Evolutionary conservation across 169 alveolate species (phyloP), one percentile per base, ranked within the genome.

Genomic region (Plasmodium falciparum): DNA sequence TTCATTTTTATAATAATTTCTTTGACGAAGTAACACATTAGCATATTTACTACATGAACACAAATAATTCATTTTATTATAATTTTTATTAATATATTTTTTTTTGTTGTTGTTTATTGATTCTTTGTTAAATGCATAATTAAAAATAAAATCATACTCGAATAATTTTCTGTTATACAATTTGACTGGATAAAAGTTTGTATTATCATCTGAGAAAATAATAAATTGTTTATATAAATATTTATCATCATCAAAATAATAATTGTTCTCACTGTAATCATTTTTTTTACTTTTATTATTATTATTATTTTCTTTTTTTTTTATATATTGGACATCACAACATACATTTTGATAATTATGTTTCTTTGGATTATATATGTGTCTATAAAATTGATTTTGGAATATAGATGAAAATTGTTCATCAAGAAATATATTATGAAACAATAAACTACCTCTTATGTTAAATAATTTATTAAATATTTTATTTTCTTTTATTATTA

Each of bases 111-210:
- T 11, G 3, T 5, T 33, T 8, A 12, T 15, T 6, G 33, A 29
- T 67, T 49, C 24, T n/a, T 15, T 20, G 9, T 50, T 29, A 58
- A 24, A 45, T 52, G 13, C 2, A 24, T 2, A 9, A 54, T 56
- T 26, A 71, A 39, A 63, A 9, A 50, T n/a, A 13, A 66, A 67
- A 9, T 80, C 90, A 43, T 80, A 80, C 33, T 80, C 85, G 17
- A 67, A 80, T 33, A 80, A 50, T 56, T 49, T 70, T 43, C 90
- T 66, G 58, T 80, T 80, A 65, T 80, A 80, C 58, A 80, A 80
- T n/a, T 69, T 67, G 54, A 22, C 43, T 7, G 43, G 47, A 4
- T 45, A 49, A 11, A n/a, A 1, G 26, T 56, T 22, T 5, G 52
- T 49, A 11, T 12, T 1, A 56, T 15, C 6, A 58, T 66, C 90